Percentiles rank a stretch among this genome's conserved stretches.
These are phyloP conservation scores for Diaporthe eres DNA, from an alignment of 2,329 filamentous ascomycete species.

Conservation along the genomic window DNA sequence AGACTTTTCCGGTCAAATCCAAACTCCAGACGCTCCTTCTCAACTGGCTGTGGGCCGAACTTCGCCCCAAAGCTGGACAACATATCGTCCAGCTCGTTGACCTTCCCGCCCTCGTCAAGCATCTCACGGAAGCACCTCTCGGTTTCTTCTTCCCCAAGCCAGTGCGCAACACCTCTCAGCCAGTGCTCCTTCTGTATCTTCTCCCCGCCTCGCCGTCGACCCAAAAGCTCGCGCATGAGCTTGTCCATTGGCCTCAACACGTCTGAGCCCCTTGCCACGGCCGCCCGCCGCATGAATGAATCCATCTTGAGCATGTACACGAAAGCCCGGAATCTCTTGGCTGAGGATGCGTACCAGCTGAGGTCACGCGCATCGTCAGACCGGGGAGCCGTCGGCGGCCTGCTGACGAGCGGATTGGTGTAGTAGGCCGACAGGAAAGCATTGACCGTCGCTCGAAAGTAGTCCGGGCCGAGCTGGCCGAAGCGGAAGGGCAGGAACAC, in stretches of 20 bases:
- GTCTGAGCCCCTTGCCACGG: slow-evolving; percentile 14
- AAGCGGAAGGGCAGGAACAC: slow-evolving; percentile 47
- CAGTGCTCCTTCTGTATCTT: slow-evolving; percentile 32
- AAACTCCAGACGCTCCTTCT: slow-evolving; percentile 46
- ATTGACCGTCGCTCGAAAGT: slow-evolving; percentile 45
- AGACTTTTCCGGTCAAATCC: slow-evolving; percentile 45
- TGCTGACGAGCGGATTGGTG: slow-evolving; percentile 44
- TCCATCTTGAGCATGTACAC: slow-evolving; percentile 41
- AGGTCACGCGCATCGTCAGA: not conserved
- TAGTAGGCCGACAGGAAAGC: slow-evolving; percentile 45
- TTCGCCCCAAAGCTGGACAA: slow-evolving; percentile 42
- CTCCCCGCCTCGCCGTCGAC: not conserved
- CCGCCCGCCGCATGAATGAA: slow-evolving; percentile 30
- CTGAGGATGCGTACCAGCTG: slow-evolving; percentile 30
- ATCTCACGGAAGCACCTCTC: slow-evolving; percentile 17
- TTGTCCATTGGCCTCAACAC: slow-evolving; percentile 37
- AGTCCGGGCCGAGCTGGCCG: slow-evolving; percentile 40
- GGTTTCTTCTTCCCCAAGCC: slow-evolving; percentile 37
- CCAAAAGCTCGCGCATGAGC: slow-evolving; percentile 28
- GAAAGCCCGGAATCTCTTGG: slow-evolving; percentile 15
- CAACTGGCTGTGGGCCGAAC: slow-evolving; percentile 38
- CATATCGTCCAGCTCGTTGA: slow-evolving; percentile 39
- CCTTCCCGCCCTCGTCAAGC: slow-evolving; percentile 9
- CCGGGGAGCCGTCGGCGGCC: slow-evolving; percentile 29
- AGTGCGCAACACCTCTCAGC: slow-evolving; percentile 25